Percentiles rank a stretch among this genome's conserved stretches.
Conservation (phyloP, 352 stramenopile genomes). For the Globisporangium echinulatum region DNA sequence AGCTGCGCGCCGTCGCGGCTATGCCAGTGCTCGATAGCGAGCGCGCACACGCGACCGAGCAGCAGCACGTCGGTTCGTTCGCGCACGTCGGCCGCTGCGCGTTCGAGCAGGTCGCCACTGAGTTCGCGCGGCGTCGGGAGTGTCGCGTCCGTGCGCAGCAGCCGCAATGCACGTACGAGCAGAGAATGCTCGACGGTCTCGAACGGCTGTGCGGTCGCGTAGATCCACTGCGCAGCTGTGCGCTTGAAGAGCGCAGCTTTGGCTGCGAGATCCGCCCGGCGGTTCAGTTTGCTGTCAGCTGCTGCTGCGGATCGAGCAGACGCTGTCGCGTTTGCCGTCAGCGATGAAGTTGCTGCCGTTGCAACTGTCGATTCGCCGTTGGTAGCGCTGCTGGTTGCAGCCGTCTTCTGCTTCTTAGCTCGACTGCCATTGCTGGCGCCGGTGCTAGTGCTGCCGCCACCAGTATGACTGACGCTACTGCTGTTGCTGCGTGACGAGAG, state of each 20-base stretch:
- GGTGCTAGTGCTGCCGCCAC: slow-evolving; percentile 5
- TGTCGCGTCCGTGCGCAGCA: slow-evolving; percentile 30
- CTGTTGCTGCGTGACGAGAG: slow-evolving; percentile 7
- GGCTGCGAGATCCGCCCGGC: slow-evolving; percentile 24
- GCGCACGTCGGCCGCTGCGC: slow-evolving; percentile 32
- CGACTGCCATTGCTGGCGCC: background rate
- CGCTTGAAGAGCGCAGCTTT: slow-evolving; percentile 62
- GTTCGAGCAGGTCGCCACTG: slow-evolving; percentile 53
- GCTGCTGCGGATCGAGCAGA: background rate
- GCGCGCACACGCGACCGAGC: slow-evolving; percentile 37
- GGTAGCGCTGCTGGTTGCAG: background rate
- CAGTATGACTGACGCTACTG: slow-evolving; percentile 6
- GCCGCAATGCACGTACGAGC: slow-evolving; percentile 32
- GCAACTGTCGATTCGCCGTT: background rate
- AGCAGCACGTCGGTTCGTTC: slow-evolving; percentile 36
- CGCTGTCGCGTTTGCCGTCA: background rate
- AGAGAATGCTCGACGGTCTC: slow-evolving; percentile 36
- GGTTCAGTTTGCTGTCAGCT: slow-evolving; percentile 3
- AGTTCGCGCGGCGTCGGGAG: slow-evolving; percentile 50
- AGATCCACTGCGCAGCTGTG: slow-evolving; percentile 58
- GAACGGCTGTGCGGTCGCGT: slow-evolving; percentile 47
- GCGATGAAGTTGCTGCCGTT: background rate
- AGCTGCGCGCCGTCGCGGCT: slow-evolving; percentile 30
- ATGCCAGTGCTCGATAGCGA: slow-evolving; percentile 54
- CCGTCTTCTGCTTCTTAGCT: slow-evolving; percentile 2